Evolutionary conservation across 305 asterid genomes (phyloP), one percentile per base, ranked within the genome.

Genomic region (Salvia sclarea): DNA sequence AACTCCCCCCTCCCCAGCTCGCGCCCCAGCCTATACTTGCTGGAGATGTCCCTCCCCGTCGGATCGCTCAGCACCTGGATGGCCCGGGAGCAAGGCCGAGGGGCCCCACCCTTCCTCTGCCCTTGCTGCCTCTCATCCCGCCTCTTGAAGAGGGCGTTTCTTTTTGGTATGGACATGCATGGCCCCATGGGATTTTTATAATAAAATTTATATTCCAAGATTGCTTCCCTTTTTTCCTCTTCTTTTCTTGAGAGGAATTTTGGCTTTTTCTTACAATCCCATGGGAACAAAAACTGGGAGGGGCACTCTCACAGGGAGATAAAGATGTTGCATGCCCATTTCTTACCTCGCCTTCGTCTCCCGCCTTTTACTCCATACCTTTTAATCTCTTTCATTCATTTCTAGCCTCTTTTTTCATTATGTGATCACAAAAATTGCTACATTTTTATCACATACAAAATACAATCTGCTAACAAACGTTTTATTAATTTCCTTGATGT

Each of bases 1-100:
- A 93, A 93, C 74, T 90, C 98, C 5, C 98, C 97, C 78, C 97
- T 78, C 20, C 97, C 98, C 0, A 93, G 75, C 79, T 93, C 97
- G 63, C 78, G 83, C 17, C 98, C 97, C 7, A 92, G 76, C 1
- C 69, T 12, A 9, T 87, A 91, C 12, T 60, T 80, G 37, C 62
- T 63, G 33, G 28, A 80, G 4, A 92, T 80, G 45, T 89, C 82
- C 10, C 74, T 49, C 0, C 87, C 95, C 0, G 78, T 67, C 0
- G 85, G 83, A 45, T 92, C 89, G 4, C 17, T 65, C 3, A 91
- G 59, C n/a, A 90, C 89, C 1, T 65, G 59, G 48, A 84, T 53
- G 0, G 90, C 88, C 0, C 84, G 78, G 0, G 96, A 84, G 71
- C 6, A 70, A 14, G 20, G 78, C 28, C 9, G n/a, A n/a, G n/a